These are phyloP conservation scores for Dothideomycetidae sp. DNA, from an alignment of 2,329 filamentous ascomycete genomes.

Conservation along the genomic window DNA sequence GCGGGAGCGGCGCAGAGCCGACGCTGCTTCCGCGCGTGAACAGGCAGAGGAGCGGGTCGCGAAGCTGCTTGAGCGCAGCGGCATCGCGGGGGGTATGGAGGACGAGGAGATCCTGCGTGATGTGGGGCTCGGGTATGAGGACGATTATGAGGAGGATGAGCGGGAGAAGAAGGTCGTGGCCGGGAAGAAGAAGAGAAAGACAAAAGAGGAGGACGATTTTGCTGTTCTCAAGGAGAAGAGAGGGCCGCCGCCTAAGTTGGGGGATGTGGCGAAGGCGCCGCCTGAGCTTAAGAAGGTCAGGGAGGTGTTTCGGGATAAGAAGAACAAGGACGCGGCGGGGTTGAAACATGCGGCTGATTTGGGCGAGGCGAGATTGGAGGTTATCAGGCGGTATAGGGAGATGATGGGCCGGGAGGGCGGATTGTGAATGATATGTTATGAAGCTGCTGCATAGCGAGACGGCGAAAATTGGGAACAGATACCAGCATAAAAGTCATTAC, in stretches of 20 bases:
- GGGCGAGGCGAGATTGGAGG: slow-evolving; percentile 50
- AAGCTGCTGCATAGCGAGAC: too few relatives aligned
- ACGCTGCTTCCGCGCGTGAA: slow-evolving; percentile 47
- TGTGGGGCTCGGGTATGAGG: slow-evolving; percentile 49
- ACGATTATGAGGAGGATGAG: slow-evolving; percentile 49
- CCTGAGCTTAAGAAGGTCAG: slow-evolving; percentile 51
- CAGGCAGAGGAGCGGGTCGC: slow-evolving; percentile 62
- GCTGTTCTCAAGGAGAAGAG: slow-evolving; percentile 54
- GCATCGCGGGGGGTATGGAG: slow-evolving; percentile 18
- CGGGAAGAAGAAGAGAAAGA: slow-evolving; percentile 11
- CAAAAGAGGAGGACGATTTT: slow-evolving; percentile 57
- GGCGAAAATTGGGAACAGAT: too few relatives aligned
- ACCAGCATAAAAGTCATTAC: too few relatives aligned
- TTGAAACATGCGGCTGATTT: slow-evolving; percentile 59
- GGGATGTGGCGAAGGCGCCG: slow-evolving; percentile 57
- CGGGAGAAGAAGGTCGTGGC: slow-evolving; percentile 25
- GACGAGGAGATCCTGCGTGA: slow-evolving; percentile 44
- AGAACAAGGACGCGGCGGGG: slow-evolving; percentile 53
- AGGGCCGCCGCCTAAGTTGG: slow-evolving; percentile 36
- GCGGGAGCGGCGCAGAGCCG: slow-evolving; percentile 52
- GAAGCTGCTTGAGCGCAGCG: slow-evolving; percentile 35
- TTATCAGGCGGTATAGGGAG: slow-evolving; percentile 60
- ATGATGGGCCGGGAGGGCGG: slow-evolving; percentile 39
- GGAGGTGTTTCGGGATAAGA: slow-evolving; percentile 51
- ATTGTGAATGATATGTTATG: too few relatives aligned